Base-by-base conservation (phyloP, 345 rosid genomes). In the Hypericum androsaemum region DNA sequence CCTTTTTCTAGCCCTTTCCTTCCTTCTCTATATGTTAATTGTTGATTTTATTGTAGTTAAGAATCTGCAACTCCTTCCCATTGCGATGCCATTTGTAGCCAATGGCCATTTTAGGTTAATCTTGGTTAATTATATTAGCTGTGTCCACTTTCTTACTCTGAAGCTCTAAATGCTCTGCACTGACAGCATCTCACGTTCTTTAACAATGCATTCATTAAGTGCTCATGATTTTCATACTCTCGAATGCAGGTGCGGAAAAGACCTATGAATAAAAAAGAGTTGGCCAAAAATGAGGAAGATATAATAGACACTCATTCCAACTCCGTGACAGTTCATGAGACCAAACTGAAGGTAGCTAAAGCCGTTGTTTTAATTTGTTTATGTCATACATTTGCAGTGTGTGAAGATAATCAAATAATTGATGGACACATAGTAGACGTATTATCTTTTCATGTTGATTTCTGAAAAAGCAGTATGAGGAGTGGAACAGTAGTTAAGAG, bases 191-290 rank as follows among this genome's bases (percentile, higher is more conserved):
- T n/a, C n/a, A n/a, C n/a, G 32, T 22, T 22, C 32, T 22, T 22
- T 22, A 22, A 22, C 4, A 4, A 22, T 22, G 32, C 32, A 22
- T 22, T 22, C 32, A 22, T 22, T 22, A 22, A 22, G 32, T 4
- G 32, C 32, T 22, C 32, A 22, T 22, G 32, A 22, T 22, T 22
- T 22, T 22, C 32, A 37, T 60, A 10, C 28, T 65, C 63, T 41
- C 5, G 2, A 42, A 39, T 68, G 58, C 80, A 92, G 98, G 98
- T 92, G 58, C 92, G 98, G 50, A 92, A 92, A 79, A 73, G 98
- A 69, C 96, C 96, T 45, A 79, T 92, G 68, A 92, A 92, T 67
- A 88, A 92, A 70, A 92, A 92, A 69, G 98, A 92, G 70, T 69
- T 84, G 10, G 73, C 96, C 6, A 88, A 83, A 75, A 88, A 81